Conservation (phyloP, 2,329 filamentous ascomycete species). For the Calonectria naviculata region DNA sequence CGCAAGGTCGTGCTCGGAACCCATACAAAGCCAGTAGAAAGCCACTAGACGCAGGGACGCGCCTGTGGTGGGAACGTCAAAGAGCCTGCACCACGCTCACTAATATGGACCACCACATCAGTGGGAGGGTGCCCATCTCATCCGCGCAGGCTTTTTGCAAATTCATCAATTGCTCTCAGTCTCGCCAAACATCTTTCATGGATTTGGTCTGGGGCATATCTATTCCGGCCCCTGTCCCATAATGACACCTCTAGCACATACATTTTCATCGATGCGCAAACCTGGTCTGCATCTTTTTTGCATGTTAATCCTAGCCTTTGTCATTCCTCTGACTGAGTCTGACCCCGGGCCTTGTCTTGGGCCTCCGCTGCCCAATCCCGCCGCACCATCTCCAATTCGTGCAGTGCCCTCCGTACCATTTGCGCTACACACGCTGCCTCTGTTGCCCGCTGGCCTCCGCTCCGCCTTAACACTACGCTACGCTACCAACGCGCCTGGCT, state of each 20-base stretch:
- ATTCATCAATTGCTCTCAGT: neutral
- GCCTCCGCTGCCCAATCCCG: constrained; percentile 42
- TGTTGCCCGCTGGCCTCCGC: constrained; percentile 13
- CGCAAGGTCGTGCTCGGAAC: neutral
- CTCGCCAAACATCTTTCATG: neutral
- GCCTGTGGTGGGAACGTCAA: neutral
- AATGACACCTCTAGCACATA: constrained; percentile 24
- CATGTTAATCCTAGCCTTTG: neutral
- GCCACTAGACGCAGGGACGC: neutral
- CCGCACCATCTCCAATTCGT: constrained; percentile 29
- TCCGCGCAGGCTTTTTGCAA: neutral
- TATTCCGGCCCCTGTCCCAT: constrained; percentile 1
- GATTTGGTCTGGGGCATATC: neutral
- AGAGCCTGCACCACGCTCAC: neutral
- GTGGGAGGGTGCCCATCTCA: neutral
- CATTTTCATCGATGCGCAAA: neutral
- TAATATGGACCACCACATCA: neutral
- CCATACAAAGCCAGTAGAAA: neutral
- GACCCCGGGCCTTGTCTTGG: constrained; percentile 33
- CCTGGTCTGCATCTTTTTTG: neutral
- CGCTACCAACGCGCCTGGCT: constrained; percentile 13
- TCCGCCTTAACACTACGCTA: constrained; percentile 23
- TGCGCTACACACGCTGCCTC: constrained; percentile 9
- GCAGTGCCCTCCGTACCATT: constrained; percentile 15
- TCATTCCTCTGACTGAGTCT: constrained; percentile 5